Base-by-base conservation (phyloP, 2,329 filamentous ascomycete species). In the Hypoxylon sp. region DNA sequence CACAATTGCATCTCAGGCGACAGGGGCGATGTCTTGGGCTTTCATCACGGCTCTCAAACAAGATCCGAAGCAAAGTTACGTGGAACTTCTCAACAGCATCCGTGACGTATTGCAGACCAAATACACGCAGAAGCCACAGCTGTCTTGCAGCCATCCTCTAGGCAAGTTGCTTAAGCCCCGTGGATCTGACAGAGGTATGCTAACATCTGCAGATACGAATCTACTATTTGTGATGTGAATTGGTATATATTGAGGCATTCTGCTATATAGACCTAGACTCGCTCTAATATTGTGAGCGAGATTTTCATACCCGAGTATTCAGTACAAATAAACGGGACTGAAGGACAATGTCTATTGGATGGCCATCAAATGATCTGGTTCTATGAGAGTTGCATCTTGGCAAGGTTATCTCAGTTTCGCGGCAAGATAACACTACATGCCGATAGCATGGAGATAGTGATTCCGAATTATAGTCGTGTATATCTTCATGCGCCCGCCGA, bases 61-160 rank as follows among this genome's bases (percentile, higher is more conserved):
- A 86, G 97, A 98, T 78, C 94, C 95, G 0, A 93, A 97, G 76
- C 96, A 99, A 83, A 97, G 93, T 82, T 99, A 99, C 76, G 94
- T 99, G 53, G 91, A 97, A 82, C 83, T 99, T 67, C 86, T 99
- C 73, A 98, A 97, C 84, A 97, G 91, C 79, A 97, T 99, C 74
- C 91, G 96, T 68, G 94, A 97, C 72, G 93, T 98, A 79, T 84
- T 99, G 67, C 83, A 92, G 66, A 89, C 87, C 52, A 95, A 95
- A 76, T 99, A 99, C 78, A 86, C 86, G 9, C 96, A 99, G 82
- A 97, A 97, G 83, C 96, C 96, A 61, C 96, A 99, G 83, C 83
- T 99, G 72, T 98, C 94, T 76, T 96, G 93, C 83, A 97, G 94
- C 80, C 96, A 99, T 80, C 96, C 96, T 59, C 83, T 99, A 78